Base-by-base conservation (phyloP, 208 protist species). In the Leishmania mexicana region DNA sequence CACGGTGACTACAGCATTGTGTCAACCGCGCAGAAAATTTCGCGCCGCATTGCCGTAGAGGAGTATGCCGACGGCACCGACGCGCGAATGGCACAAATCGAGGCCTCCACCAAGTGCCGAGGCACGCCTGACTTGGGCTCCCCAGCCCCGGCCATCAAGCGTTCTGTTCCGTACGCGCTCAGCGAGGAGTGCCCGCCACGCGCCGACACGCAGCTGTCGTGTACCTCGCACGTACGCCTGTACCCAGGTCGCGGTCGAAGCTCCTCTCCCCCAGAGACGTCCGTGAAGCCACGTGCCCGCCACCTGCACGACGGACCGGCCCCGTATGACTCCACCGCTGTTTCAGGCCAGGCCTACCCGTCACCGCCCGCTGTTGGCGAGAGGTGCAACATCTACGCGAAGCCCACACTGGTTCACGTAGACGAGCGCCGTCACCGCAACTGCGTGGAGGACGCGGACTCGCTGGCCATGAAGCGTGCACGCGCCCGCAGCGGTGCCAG, bases 321-420 rank as follows among this genome's bases (percentile, higher is more conserved):
- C 28, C 84, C 89, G 47, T 91, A 87, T 78, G 90, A 95, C 83
- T 85, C 84, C 35, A 78, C 85, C 10, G 45, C 78, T 49, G 75
- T 89, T 28, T 91, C 91, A 3, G 58, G 81, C 2, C 78, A 89
- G 57, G 86, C 83, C 17, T 96, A 96, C 81, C 91, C 93, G 10
- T 82, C 89, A 21, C 93, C 93, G 10, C 93, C 93, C 1, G 75
- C 85, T 38, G 85, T 94, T 54, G 93, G 93, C 35, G 90, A 93
- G 76, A 84, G 81, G 17, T 58, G 79, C 67, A 68, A 75, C 54
- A 51, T 88, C 80, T 92, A 79, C 80, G 62, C 68, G 68, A 79
- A 77, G 64, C 88, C 82, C 19, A 78, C 60, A 3, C 78, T 92
- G 24, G 83, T 93, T 28, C 90, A 83, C 75, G 60, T 85, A 58